Evolutionary conservation across 257 asterid genomes (phyloP).

Genomic region (Lycium barbarum): DNA sequence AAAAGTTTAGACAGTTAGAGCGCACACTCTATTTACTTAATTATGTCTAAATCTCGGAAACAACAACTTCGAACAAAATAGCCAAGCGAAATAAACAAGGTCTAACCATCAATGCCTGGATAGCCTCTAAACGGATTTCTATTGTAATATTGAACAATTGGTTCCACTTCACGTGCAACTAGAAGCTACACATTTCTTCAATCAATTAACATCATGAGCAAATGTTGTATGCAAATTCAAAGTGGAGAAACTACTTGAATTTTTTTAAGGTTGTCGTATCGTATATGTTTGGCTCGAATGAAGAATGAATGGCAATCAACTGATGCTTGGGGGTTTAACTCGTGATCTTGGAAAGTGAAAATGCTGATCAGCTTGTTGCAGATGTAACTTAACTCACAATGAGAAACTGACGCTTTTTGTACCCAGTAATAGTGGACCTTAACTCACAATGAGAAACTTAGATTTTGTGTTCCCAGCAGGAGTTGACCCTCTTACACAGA

Average conservation of each 20-base stretch:
- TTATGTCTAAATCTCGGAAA: not conserved
- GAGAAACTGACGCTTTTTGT: not conserved
- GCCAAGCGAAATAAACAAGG: not conserved
- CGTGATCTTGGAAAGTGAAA: not conserved
- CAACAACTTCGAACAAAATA: not conserved
- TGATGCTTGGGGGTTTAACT: not conserved
- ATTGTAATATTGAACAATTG: not conserved
- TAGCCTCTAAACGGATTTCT: not conserved
- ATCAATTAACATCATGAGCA: conserved; percentile 6
- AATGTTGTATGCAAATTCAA: not conserved
- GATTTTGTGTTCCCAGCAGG: not conserved
- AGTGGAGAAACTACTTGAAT: conserved; percentile 6
- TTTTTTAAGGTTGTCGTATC: not conserved
- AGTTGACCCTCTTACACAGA: conserved; percentile 4
- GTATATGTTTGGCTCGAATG: not conserved
- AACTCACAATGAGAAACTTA: not conserved
- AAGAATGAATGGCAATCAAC: conserved; percentile 2
- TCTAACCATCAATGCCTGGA: not conserved
- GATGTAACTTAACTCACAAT: not conserved
- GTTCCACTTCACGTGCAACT: conserved; percentile 1
- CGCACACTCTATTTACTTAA: not conserved
- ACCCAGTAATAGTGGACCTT: not conserved
- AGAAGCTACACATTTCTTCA: conserved; percentile 6
- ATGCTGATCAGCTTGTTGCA: not conserved
- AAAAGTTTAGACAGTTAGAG: not conserved